These are phyloP conservation scores for Aspergillus sp. DNA, from an alignment of 2,329 filamentous ascomycete genomes.

Conservation along the genomic window DNA sequence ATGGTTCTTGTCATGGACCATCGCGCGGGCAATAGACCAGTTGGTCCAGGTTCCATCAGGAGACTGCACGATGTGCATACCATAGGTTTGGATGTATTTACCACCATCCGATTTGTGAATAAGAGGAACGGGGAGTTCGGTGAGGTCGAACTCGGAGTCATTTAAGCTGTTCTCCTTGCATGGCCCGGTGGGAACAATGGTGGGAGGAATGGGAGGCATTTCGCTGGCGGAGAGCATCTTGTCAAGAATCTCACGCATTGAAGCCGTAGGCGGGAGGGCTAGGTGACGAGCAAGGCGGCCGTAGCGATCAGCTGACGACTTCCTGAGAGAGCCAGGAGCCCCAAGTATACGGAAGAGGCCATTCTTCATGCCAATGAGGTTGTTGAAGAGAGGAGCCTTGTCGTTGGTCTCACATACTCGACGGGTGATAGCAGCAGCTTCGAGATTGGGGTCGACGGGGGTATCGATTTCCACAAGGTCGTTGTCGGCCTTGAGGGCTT, in stretches of 20 bases:
- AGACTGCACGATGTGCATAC: conserved; percentile 51
- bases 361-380: conserved; percentile 49
- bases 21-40: conserved; percentile 44
- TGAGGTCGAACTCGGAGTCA: conserved; percentile 47
- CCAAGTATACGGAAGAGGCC: conserved; percentile 54
- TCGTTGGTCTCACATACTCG: conserved; percentile 48
- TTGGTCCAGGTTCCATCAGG: conserved; percentile 51
- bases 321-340: conserved; percentile 44
- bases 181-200: conserved; percentile 39
- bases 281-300: conserved; percentile 48
- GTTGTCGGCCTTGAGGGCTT: conserved; percentile 44
- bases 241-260: conserved; percentile 43
- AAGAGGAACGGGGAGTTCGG: conserved; percentile 43
- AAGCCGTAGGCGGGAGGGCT: conserved; percentile 42
- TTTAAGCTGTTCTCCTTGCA: conserved; percentile 48
- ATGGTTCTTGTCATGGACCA: conserved; percentile 49
- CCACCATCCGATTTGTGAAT: conserved; percentile 52
- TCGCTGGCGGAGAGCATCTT: conserved; percentile 45
- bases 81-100: conserved; percentile 54
- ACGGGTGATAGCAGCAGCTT: conserved; percentile 52
- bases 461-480: conserved; percentile 50
- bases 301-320: conserved; percentile 35
- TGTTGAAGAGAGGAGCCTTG: conserved; percentile 56
- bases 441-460: conserved; percentile 47
- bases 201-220: conserved; percentile 34